Evolutionary conservation across 345 rosid species (phyloP), one percentile per base, ranked within the genome.

Genomic region (Sapria himalayana): DNA sequence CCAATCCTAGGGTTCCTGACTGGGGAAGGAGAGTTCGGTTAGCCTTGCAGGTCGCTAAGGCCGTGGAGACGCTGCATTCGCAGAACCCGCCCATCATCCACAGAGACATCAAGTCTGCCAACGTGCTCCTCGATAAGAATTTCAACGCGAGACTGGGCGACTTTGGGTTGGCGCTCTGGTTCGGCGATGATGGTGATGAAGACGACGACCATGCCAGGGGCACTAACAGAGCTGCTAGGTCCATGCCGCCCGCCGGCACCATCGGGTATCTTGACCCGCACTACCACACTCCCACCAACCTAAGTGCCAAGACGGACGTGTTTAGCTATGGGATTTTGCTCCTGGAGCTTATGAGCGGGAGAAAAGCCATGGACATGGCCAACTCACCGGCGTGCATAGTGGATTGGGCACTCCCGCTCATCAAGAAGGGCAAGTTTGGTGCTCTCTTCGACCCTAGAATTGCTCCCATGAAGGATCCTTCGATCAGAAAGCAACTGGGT

Each of bases 211-310:
- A n/a, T n/a, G n/a, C n/a, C n/a, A n/a, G n/a, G n/a, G n/a, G n/a
- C n/a, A n/a, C n/a, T n/a, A n/a, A 42, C 52, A 58, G 58, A 18
- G n/a, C n/a, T n/a, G 66, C 84, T 44, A 73, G 68, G 57, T 79
- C 99, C 16, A 89, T 95, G 10, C 99, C 99, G 0, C 99, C 99
- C 0, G 99, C 99, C 1, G 99, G 99, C 14, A 89, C 99, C 1
- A 77, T 89, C 24, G 99, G 99, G 1, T 89, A 89, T 64, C 74
- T 89, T 0, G 99, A 89, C 61, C 99, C 99, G 15, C 69, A 81
- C 29, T 89, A 89, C 59, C 92, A 82, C 7, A 89, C 99, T n/a
- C 93, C 95, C 1, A 95, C 82, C 55, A 71, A 82, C 50, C 53
- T 89, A 59, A 89, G 98, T 52, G 79, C 93, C 0, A 89, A 89